These are phyloP conservation scores for Amanita thiersii DNA, from an alignment of 768 basidiomycete genomes.

Conservation along the genomic window DNA sequence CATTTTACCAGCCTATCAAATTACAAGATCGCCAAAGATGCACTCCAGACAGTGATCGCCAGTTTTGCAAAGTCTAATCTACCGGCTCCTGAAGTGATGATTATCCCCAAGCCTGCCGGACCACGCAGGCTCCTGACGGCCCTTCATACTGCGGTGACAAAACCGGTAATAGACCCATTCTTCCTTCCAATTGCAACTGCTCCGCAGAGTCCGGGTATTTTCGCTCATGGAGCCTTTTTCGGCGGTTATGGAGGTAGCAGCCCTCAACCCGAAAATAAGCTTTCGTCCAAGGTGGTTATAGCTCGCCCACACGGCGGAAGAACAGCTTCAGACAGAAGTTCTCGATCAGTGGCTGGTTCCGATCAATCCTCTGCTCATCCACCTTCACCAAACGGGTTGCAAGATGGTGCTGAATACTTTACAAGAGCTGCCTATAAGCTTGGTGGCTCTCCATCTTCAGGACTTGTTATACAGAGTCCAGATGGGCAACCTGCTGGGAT, in stretches of 20 bases:
- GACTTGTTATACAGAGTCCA: constrained; percentile 84
- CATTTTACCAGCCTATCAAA: constrained; percentile 90
- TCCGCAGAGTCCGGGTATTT: constrained; percentile 67
- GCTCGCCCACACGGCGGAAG: constrained; percentile 22
- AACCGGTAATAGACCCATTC: constrained; percentile 83
- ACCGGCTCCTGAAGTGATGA: constrained; percentile 82
- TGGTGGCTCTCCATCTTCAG: constrained; percentile 73
- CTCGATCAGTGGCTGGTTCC: constrained; percentile 38
- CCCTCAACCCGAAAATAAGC: neutral
- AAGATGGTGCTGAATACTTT: constrained; percentile 77
- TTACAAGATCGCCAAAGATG: constrained; percentile 83
- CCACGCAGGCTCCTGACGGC: constrained; percentile 90
- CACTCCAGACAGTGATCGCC: constrained; percentile 60
- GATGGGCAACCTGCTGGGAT: constrained; percentile 95
- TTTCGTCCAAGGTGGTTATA: constrained; percentile 1
- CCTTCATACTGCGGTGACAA: constrained; percentile 82
- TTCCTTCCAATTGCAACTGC: constrained; percentile 94
- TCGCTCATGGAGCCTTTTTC: constrained; percentile 33
- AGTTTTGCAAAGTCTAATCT: constrained; percentile 35
- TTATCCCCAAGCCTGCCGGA: constrained; percentile 95
- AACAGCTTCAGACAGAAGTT: constrained; percentile 54
- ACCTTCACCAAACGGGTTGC: constrained; percentile 63
- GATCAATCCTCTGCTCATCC: constrained; percentile 36
- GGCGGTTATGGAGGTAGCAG: constrained; percentile 19
- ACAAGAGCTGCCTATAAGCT: constrained; percentile 59